Base-by-base conservation (phyloP, 2,329 filamentous ascomycete genomes). In the Tolypocladium ophioglossoides region DNA sequence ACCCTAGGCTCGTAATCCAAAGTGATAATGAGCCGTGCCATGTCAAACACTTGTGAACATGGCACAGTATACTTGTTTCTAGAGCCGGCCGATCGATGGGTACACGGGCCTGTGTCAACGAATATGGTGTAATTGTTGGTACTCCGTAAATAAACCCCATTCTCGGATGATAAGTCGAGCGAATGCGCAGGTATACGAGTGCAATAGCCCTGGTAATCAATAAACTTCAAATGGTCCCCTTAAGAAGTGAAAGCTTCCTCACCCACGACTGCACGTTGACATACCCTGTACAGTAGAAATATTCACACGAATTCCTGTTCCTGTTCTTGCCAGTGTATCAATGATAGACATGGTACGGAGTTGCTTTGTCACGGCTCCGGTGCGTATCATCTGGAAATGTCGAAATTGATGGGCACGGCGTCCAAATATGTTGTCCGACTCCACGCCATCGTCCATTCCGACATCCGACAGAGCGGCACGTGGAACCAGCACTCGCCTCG, bases 401-500 rank as follows among this genome's bases (percentile, higher is more conserved):
- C 16, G 27, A 9, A n/a, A 16, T 11, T 1, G 27, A 4, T 47
- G 30, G 10, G n/a, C 27, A 11, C 20, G 9, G 34, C 22, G 34
- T 24, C 4, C 14, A 30, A 35, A 39, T 51, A 22, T 39, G 34
- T 18, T 51, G 34, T 32, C 35, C 49, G 24, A 40, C 35, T n/a
- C 9, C 22, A 27, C n/a, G 32, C 30, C 20, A 32, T 30, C 20
- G 20, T n/a, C 44, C 9, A 39, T 48, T 24, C 44, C 27, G 16
- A 47, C 50, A 40, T 52, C 53, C 50, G 50, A 55, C 50, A 52
- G 50, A 41, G 49, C 53, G 53, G 50, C 53, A 50, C 53, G 50
- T 44, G 41, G 41, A 54, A 52, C 44, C 50, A 39, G 20, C 34
- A 12, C 41, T n/a, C 37, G 50, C 53, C 24, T 38, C 27, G 32